Evolutionary conservation across 257 asterid species (phyloP).

Genomic region (Mentha longifolia): DNA sequence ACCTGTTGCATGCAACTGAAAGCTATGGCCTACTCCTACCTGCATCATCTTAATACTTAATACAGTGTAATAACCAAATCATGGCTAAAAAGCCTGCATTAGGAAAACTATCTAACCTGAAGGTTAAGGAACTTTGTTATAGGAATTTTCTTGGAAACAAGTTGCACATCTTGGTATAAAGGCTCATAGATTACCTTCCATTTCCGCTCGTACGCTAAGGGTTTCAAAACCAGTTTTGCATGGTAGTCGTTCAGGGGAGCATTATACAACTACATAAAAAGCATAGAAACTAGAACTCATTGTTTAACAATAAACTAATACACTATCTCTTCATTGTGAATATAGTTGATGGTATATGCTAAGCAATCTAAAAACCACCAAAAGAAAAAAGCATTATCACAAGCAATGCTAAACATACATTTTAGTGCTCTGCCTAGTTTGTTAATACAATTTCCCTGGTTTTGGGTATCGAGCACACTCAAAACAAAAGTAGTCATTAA

Average conservation of each 20-base stretch:
- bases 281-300: constrained; percentile 24
- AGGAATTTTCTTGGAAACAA: constrained; percentile 92
- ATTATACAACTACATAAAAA: constrained; percentile 65
- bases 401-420: neutral
- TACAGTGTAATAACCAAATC: constrained; percentile 5
- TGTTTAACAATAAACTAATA: neutral
- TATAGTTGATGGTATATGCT: neutral
- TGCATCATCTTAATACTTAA: constrained; percentile 34
- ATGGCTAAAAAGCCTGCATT: constrained; percentile 15
- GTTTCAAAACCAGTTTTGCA: constrained; percentile 89
- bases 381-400: neutral
- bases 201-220: constrained; percentile 74
- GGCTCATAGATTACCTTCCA: constrained; percentile 96
- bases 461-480: neutral
- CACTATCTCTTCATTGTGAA: neutral
- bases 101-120: constrained; percentile 61
- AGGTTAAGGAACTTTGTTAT: constrained; percentile 84
- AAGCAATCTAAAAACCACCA: neutral
- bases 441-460: constrained; percentile 6
- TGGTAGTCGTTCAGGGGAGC: constrained; percentile 86
- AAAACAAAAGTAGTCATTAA: neutral
- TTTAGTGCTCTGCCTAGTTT: constrained; percentile 8
- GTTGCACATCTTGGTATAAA: constrained; percentile 78
- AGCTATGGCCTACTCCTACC: constrained; percentile 98
- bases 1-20: constrained; percentile 85